Evolutionary conservation across 2,329 filamentous ascomycete species (phyloP).

Genomic region (Aspergillus quadricinctus): DNA sequence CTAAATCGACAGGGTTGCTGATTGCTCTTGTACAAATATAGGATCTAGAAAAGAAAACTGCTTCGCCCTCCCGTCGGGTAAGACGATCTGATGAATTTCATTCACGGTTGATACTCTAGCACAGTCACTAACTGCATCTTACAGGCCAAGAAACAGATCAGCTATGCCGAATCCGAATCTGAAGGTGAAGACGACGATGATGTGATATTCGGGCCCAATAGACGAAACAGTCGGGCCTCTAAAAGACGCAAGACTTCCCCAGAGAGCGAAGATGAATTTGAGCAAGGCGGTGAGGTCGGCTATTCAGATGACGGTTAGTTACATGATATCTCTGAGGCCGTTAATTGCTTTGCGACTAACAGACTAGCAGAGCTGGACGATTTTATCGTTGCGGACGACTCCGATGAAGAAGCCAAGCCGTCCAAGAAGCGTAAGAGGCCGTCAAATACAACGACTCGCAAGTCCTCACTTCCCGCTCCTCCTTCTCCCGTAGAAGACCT

Average conservation of each 20-base stretch:
- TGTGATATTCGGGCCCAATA: conserved; percentile 60
- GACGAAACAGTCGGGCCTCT: conserved; percentile 41
- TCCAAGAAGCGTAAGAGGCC: conserved; percentile 71
- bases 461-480: conserved; percentile 43
- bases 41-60: conserved; percentile 42
- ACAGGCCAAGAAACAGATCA: conserved; percentile 55
- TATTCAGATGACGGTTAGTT: conserved; percentile 48
- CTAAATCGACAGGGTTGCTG: conserved; percentile 26
- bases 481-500: conserved; percentile 53
- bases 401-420: conserved; percentile 60
- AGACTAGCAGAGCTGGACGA: conserved; percentile 69
- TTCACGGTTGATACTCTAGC: conserved; percentile 8
- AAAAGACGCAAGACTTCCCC: conserved; percentile 62
- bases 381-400: conserved; percentile 84
- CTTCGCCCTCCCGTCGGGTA: conserved; percentile 80
- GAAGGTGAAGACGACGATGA: conserved; percentile 67
- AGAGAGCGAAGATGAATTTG: conserved; percentile 66
- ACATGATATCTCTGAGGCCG: not conserved
- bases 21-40: conserved; percentile 25
- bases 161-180: conserved; percentile 83
- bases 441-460: conserved; percentile 40
- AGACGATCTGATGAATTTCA: conserved; percentile 9
- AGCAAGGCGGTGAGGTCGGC: conserved; percentile 49
- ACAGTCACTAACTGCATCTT: not conserved
- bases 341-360: not conserved